Base-by-base conservation (phyloP, 352 stramenopile genomes). In the Phytophthora sp. region DNA sequence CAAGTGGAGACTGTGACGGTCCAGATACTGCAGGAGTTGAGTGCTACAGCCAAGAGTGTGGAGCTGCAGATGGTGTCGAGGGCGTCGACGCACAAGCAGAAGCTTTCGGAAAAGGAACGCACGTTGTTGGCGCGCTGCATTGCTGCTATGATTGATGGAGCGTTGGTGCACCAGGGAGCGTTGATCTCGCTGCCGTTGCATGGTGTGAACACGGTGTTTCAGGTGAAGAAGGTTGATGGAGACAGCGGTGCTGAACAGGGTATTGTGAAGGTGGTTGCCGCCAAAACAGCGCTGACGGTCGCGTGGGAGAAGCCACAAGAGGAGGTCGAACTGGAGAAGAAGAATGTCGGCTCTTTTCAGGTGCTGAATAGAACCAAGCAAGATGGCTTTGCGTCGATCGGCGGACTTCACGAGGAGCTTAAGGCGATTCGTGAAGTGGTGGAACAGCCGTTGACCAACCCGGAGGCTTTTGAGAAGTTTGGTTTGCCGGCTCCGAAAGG, bases 401-500 rank as follows among this genome's bases (percentile, higher is more conserved):
- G 96, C 41, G 97, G 97, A 10, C 86, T 98, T 12, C 84, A 87
- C n/a, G 88, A 91, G 31, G 94, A 99, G 71, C 85, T 99, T 50
- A 92, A 87, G 12, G 87, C 90, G 11, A 96, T 99, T 55, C 79
- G 96, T 11, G 94, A 99, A 77, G 83, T 99, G 51, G 91, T 99
- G 17, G 97, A 99, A 70, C 89, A 99, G 52, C 95, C 97, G 5
- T 75, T 99, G 17, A 78, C 84, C 24, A 96, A 98, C 49, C 95
- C 96, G 0, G 90, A 98, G 68, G 65, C 97, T 24, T 99, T 98
- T 81, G 76, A 76, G 28, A 88, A 88, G 26, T 91, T 99, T 41
- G 97, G 97, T 4, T 85, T 99, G 44, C 96, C 96, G 15, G 92
- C 97, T 49, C 97, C 97, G 24, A 96, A 97, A 52, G 97, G 97